A percentile compares a stretch with the other conserved stretches of the same genome.
phyloP scores from a whole-genome alignment of 805 yeast genomes.

The Lachancea meyersii region DNA sequence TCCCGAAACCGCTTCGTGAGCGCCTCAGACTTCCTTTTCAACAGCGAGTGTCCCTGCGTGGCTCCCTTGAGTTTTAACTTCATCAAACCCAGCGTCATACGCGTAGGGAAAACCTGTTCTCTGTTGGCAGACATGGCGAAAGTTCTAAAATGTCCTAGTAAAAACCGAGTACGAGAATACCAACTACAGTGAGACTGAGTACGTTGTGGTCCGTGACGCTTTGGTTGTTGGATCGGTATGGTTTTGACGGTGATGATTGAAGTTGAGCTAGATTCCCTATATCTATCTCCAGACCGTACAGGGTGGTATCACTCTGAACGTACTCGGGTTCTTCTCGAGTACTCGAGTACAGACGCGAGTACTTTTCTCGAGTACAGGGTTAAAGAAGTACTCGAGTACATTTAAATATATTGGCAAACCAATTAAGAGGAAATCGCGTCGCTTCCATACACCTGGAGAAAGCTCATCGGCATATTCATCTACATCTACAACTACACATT shows the following conservation, averaged over 20 bases:
- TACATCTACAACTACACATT: no score
- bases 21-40: constrained; percentile 95
- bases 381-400: background rate
- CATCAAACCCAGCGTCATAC: constrained; percentile 95
- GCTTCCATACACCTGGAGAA: no score
- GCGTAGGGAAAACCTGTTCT: constrained; percentile 95
- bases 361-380: background rate
- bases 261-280: background rate
- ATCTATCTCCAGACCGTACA: background rate
- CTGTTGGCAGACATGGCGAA: constrained; percentile 38
- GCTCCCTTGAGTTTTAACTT: constrained; percentile 96
- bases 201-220: no score
- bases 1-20: constrained; percentile 94
- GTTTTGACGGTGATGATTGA: no score
- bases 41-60: constrained; percentile 86
- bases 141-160: background rate
- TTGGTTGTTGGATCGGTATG: no score
- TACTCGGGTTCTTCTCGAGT: no score
- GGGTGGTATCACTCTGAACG: no score
- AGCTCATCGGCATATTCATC: no score
- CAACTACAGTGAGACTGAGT: background rate
- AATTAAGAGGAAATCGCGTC: no score
- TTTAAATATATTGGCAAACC: no score
- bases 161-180: background rate
- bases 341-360: no score